phyloP scores from a whole-genome alignment of 2,329 filamentous ascomycete genomes.

The Cordyceps pruinosa region DNA sequence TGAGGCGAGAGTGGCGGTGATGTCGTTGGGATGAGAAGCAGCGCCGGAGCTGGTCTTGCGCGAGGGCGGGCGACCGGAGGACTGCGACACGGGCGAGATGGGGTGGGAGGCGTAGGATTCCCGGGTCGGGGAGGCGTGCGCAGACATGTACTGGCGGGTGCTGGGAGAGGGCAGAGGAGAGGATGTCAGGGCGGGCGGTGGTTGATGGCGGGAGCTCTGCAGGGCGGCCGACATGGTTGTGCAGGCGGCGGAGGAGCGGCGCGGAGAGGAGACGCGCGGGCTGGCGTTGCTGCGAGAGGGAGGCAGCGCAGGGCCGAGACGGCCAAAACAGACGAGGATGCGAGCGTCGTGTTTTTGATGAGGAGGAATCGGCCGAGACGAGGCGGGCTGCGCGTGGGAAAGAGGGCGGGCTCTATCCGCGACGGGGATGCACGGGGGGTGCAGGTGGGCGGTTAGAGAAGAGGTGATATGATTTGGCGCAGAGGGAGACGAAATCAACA shows the following conservation, averaged over 20 bases:
- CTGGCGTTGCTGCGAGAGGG: background rate
- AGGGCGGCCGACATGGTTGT: constrained; percentile 57
- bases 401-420: constrained; percentile 2
- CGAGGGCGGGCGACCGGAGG: constrained; percentile 44
- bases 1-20: constrained; percentile 40
- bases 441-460: constrained; percentile 13
- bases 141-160: constrained; percentile 45
- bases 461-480: constrained; percentile 12
- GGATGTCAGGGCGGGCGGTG: constrained; percentile 40
- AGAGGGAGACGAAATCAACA: constrained; percentile 10
- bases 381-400: background rate
- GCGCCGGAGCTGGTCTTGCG: constrained; percentile 45
- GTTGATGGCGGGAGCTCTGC: constrained; percentile 52
- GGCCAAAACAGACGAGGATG: background rate
- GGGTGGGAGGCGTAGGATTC: constrained; percentile 49
- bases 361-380: background rate
- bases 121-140: constrained; percentile 44
- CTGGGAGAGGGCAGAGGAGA: constrained; percentile 43
- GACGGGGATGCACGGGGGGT: constrained; percentile 5
- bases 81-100: constrained; percentile 5
- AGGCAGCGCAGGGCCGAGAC: background rate
- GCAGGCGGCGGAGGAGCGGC: background rate
- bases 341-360: background rate
- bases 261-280: constrained; percentile 2
- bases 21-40: constrained; percentile 24